phyloP scores from a whole-genome alignment of 2,329 filamentous ascomycete species.

The Pseudogymnoascus sp. region DNA sequence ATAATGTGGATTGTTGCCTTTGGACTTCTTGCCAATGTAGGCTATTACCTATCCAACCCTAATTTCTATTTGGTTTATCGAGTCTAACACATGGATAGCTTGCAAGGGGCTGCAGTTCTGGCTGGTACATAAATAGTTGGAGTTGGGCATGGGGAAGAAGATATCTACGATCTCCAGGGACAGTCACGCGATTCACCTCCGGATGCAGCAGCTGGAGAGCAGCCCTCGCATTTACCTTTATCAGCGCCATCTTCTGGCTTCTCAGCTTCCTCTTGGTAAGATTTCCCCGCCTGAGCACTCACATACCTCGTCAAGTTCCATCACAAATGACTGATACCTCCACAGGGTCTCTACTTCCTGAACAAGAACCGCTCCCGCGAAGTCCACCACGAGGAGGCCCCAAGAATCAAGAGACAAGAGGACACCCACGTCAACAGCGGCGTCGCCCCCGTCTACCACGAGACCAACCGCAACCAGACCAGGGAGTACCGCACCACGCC shows the following conservation, averaged over 20 bases:
- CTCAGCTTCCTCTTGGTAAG: conserved; percentile 11
- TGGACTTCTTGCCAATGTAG: conserved; percentile 8
- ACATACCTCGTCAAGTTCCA: background rate
- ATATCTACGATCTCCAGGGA: background rate
- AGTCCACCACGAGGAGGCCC: conserved; percentile 2
- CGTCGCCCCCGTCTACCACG: background rate
- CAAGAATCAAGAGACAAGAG: background rate
- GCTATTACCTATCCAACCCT: background rate
- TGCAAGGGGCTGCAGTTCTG: conserved; percentile 4
- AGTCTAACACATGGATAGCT: conserved; percentile 8
- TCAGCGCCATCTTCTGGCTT: conserved; percentile 10
- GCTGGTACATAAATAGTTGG: conserved; percentile 5
- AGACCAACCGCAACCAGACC: background rate
- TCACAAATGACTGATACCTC: background rate
- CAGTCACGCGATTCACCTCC: background rate
- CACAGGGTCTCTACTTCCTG: background rate
- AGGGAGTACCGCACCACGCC: background rate
- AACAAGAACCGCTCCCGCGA: background rate
- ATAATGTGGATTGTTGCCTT: conserved; percentile 12
- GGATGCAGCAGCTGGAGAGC: conserved; percentile 5
- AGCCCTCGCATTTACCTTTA: conserved; percentile 8
- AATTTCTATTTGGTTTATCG: background rate
- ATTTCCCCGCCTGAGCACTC: background rate
- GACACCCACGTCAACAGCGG: conserved; percentile 2
- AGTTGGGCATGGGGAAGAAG: conserved; percentile 11